Percentiles rank a stretch among this genome's conserved stretches.
phyloP scores from a whole-genome alignment of 2,329 filamentous ascomycete species.

The Sordariomycetes sp. region DNA sequence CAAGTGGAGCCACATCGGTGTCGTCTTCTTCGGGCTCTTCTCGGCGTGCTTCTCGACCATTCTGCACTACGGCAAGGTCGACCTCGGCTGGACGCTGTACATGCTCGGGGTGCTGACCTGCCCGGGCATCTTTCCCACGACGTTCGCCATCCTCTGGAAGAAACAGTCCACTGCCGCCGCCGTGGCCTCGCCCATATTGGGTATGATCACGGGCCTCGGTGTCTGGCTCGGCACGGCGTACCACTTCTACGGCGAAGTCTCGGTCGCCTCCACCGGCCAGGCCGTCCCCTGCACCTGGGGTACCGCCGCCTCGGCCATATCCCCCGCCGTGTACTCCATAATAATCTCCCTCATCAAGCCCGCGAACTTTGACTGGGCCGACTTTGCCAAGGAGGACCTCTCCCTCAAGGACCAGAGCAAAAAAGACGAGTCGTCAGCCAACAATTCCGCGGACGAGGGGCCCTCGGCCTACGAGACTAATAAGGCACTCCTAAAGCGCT shows the following conservation, averaged over 20 bases:
- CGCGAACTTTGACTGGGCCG: constrained; percentile 26
- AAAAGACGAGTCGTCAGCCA: constrained; percentile 9
- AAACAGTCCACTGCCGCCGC: constrained; percentile 36
- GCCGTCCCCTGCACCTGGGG: constrained; percentile 41
- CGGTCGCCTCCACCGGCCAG: constrained; percentile 33
- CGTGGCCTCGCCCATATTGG: constrained; percentile 36
- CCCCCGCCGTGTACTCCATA: constrained; percentile 30
- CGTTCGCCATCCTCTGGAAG: constrained; percentile 41
- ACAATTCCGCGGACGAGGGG: constrained; percentile 13
- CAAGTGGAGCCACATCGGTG: constrained; percentile 38
- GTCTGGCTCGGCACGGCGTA: constrained; percentile 41
- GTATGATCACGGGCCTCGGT: constrained; percentile 36
- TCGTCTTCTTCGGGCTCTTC: constrained; percentile 39
- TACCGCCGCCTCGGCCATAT: constrained; percentile 34
- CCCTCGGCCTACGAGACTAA: constrained; percentile 15
- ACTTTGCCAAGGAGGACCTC: constrained; percentile 27
- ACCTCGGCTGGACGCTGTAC: constrained; percentile 43
- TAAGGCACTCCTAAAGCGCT: constrained; percentile 28
- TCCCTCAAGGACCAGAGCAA: constrained; percentile 20
- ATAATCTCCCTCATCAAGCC: constrained; percentile 33
- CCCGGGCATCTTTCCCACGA: constrained; percentile 41
- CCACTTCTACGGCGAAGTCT: constrained; percentile 32
- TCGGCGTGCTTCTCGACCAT: constrained; percentile 39
- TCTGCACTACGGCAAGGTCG: constrained; percentile 40
- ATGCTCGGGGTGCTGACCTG: constrained; percentile 43